Percentiles rank a stretch among this genome's conserved stretches.
These are phyloP conservation scores for Butyriboletus loyo DNA, from an alignment of 768 basidiomycete genomes.

Conservation along the genomic window DNA sequence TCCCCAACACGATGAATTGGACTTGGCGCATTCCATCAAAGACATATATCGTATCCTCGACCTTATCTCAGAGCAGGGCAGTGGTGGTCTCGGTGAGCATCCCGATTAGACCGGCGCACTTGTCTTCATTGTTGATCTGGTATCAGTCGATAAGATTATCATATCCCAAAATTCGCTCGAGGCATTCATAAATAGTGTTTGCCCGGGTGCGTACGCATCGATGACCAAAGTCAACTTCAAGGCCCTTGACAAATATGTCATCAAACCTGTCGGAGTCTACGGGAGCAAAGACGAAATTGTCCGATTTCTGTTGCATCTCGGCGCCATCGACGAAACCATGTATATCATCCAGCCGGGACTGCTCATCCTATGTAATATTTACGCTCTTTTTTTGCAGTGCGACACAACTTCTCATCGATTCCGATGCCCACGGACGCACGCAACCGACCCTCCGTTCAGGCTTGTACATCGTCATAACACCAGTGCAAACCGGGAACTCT, in stretches of 20 bases:
- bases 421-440: neutral
- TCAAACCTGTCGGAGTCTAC: slow-evolving; percentile 57
- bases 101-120: neutral
- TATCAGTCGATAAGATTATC: slow-evolving; percentile 59
- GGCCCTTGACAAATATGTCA: slow-evolving; percentile 40
- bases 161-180: slow-evolving; percentile 51
- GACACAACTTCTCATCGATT: slow-evolving; percentile 12
- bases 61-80: slow-evolving; percentile 49
- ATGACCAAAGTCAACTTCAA: slow-evolving; percentile 58
- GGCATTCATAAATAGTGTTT: slow-evolving; percentile 45
- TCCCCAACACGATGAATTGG: slow-evolving; percentile 11
- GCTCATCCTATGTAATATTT: neutral
- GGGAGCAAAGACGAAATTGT: slow-evolving; percentile 53
- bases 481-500: neutral
- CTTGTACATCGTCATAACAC: slow-evolving; percentile 16
- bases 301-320: slow-evolving; percentile 38
- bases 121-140: neutral
- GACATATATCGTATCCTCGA: slow-evolving; percentile 56
- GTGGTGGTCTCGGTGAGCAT: slow-evolving; percentile 47
- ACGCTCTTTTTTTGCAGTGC: slow-evolving; percentile 2
- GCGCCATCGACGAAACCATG: slow-evolving; percentile 38
- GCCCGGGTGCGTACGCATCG: slow-evolving; percentile 50
- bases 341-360: slow-evolving; percentile 22
- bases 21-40: slow-evolving; percentile 32
- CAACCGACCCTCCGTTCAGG: slow-evolving; percentile 22